Conservation (phyloP, 768 basidiomycete species). For the Jaapia argillacea region DNA sequence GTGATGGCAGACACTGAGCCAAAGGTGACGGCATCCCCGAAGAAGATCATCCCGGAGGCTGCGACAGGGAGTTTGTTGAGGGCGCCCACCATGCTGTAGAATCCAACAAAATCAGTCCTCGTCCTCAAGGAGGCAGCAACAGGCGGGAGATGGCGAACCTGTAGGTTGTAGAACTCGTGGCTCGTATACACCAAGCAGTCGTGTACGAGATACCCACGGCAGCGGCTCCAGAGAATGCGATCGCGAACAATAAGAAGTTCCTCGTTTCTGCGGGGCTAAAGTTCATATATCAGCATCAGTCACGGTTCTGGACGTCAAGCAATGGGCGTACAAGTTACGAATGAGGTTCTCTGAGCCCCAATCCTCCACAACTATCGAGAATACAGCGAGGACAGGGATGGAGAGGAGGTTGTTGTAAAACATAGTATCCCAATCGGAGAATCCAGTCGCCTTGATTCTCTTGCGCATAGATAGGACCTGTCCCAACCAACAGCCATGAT, state of each 20-base stretch:
- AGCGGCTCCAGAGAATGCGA: constrained; percentile 94
- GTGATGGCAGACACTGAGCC: constrained; percentile 84
- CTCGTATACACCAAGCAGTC: constrained; percentile 96
- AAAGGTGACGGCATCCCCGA: constrained; percentile 80
- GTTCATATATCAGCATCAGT: constrained; percentile 1
- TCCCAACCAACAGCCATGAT: background rate
- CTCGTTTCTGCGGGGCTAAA: constrained; percentile 76
- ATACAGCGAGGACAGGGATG: constrained; percentile 79
- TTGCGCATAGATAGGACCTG: constrained; percentile 96
- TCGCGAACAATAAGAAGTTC: constrained; percentile 70
- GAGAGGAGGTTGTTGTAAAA: constrained; percentile 97
- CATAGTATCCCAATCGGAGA: constrained; percentile 99
- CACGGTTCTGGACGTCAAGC: background rate
- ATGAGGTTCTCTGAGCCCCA: constrained; percentile 75
- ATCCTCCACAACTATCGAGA: constrained; percentile 79
- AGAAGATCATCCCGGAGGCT: constrained; percentile 97
- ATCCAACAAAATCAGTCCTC: background rate
- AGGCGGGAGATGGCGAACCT: constrained; percentile 39
- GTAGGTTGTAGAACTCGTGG: constrained; percentile 97
- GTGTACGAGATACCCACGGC: constrained; percentile 98
- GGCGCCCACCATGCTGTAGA: constrained; percentile 87
- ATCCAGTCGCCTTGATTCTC: constrained; percentile 88
- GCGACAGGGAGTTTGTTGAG: constrained; percentile 97
- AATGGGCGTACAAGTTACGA: constrained; percentile 81
- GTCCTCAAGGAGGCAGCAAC: background rate